phyloP scores from a whole-genome alignment of 805 yeast genomes.

The Kluyveromyces siamensis region DNA sequence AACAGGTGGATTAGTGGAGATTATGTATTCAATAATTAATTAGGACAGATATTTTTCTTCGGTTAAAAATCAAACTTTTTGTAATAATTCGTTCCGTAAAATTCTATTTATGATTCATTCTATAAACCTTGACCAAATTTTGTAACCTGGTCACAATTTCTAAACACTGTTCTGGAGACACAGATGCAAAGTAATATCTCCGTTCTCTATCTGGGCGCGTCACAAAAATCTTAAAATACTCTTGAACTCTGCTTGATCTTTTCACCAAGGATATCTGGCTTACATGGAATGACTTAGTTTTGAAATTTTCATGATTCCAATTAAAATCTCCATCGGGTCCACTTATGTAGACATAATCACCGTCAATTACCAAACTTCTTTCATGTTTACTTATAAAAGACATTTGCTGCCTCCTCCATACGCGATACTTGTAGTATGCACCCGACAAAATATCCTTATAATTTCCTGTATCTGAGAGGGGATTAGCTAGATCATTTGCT shows the following conservation, averaged over 20 bases:
- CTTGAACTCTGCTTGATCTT: slow-evolving; percentile 66
- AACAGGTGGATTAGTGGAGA: slow-evolving; percentile 64
- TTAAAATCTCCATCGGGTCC: slow-evolving; percentile 70
- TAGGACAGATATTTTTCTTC: neutral
- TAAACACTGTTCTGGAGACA: slow-evolving; percentile 45
- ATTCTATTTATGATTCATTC: slow-evolving; percentile 28
- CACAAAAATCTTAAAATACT: slow-evolving; percentile 74
- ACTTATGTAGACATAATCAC: slow-evolving; percentile 82
- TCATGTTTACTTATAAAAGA: slow-evolving; percentile 69
- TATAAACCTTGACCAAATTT: slow-evolving; percentile 47
- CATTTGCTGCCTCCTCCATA: slow-evolving; percentile 83
- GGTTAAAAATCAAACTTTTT: neutral
- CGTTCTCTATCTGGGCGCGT: slow-evolving; percentile 61
- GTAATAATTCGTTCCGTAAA: neutral
- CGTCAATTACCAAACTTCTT: slow-evolving; percentile 79
- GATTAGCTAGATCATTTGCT: slow-evolving; percentile 12
- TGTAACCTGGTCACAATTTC: slow-evolving; percentile 71
- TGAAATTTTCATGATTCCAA: slow-evolving; percentile 58
- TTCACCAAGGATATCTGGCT: slow-evolving; percentile 68
- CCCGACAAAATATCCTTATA: slow-evolving; percentile 32
- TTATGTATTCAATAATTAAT: neutral
- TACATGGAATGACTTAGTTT: slow-evolving; percentile 81
- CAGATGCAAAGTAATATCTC: slow-evolving; percentile 81
- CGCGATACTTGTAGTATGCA: slow-evolving; percentile 75
- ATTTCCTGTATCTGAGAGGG: slow-evolving; percentile 10